Evolutionary conservation across 2,329 filamentous ascomycete species (phyloP).

Genomic region (Orbilia quercus): DNA sequence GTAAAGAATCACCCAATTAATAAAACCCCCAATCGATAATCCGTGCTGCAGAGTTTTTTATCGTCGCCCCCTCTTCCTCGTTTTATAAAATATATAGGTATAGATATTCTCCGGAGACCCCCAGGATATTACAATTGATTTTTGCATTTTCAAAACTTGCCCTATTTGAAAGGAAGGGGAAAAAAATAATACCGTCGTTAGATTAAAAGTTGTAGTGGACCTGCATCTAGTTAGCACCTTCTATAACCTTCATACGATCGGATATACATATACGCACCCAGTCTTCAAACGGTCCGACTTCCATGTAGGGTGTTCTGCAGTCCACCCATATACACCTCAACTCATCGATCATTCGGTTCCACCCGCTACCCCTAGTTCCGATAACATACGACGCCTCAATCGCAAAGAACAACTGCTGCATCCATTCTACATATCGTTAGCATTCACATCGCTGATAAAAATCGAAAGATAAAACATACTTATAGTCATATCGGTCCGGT

Average conservation of each 20-base stretch:
- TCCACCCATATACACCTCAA: constrained; percentile 59
- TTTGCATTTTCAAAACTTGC: neutral
- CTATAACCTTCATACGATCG: neutral
- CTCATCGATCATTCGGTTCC: constrained; percentile 59
- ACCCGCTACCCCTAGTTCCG: constrained; percentile 58
- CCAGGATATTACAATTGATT: constrained; percentile 2
- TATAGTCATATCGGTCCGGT: constrained; percentile 59
- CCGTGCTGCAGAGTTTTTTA: neutral
- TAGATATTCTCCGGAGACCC: neutral
- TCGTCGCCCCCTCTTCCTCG: neutral
- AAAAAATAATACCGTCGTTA: neutral
- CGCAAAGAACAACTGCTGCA: constrained; percentile 58
- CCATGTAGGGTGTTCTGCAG: constrained; percentile 58
- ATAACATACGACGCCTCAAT: constrained; percentile 57
- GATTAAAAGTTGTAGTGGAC: constrained; percentile 53
- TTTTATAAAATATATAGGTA: neutral
- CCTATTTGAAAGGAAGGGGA: neutral
- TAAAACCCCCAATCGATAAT: neutral
- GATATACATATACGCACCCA: constrained; percentile 53
- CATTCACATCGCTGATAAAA: neutral
- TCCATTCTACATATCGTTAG: constrained; percentile 39
- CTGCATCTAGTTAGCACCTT: constrained; percentile 17
- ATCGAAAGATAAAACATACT: constrained; percentile 23
- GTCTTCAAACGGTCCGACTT: constrained; percentile 58
- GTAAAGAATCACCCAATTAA: neutral